Base-by-base conservation (phyloP, 2,329 filamentous ascomycete species). In the Magnaporthiopsis rhizophila region DNA sequence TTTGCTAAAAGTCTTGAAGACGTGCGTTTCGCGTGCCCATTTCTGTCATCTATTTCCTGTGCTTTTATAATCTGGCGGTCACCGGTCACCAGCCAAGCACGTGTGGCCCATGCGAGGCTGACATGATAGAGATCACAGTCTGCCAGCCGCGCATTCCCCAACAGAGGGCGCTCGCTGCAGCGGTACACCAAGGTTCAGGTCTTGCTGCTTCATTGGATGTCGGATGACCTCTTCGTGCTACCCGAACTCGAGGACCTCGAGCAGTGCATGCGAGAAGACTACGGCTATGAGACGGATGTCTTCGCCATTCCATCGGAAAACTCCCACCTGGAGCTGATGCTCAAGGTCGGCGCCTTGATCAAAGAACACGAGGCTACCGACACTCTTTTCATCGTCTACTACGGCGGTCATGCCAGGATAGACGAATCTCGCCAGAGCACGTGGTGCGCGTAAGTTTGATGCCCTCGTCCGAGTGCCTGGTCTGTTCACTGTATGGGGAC, bases 361-460 rank as follows among this genome's bases (percentile, higher is more conserved):
- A 85, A 86, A 69, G 79, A 83, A 60, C 77, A 84, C 63, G 84
- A 85, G 67, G 79, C 80, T 3, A 76, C 78, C 58, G 81, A 85
- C 60, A 86, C 83, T 0, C 73, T 86, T 1, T 84, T 86, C 67
- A 70, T 86, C 11, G 73, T 86, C 21, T 86, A 86, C 70, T 86
- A 86, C 64, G 84, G 83, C 13, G 84, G 84, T 0, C 84, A 86
- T 71, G 83, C 83, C 3, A 79, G 80, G 66, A 86, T 86, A 65
- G 83, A 86, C 65, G 82, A 85, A 66, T 83, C 83, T 28, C 77
- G 83, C 62, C 83, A 86, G 69, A 86, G 83, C 71, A 85, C 83
- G 9, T 86, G 83, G 83, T 86, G 83, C 70, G 83, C 83, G 77
- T 83, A 75, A 75, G 80, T 64, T 9, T 11, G 61, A 45, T 7